phyloP scores from a whole-genome alignment of 2,329 filamentous ascomycete species.

The Epichloe typhina region DNA sequence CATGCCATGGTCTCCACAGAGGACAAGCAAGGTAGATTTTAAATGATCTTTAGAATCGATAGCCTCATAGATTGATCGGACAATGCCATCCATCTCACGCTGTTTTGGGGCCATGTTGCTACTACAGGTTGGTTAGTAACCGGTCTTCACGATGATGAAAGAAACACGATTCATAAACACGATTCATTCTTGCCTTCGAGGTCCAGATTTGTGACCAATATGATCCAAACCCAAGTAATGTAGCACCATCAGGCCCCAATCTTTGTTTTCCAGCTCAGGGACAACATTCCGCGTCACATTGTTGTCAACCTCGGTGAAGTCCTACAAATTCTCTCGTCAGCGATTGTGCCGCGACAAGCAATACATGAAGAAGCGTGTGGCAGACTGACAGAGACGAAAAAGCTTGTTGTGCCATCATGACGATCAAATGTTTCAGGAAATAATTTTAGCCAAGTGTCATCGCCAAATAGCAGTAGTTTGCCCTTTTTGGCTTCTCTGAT shows the following conservation, averaged over 20 bases:
- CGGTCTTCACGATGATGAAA: not conserved
- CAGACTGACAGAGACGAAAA: slow-evolving; percentile 83
- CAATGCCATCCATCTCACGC: slow-evolving; percentile 79
- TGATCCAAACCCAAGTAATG: slow-evolving; percentile 95
- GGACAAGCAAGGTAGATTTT: slow-evolving; percentile 63
- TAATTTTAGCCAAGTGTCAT: slow-evolving; percentile 96
- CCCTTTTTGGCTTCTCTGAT: slow-evolving; percentile 60
- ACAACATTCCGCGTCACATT: slow-evolving; percentile 90
- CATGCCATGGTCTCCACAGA: slow-evolving; percentile 98
- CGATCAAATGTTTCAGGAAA: slow-evolving; percentile 83
- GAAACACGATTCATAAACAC: not conserved
- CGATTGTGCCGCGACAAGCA: not conserved
- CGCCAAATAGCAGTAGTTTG: slow-evolving; percentile 86
- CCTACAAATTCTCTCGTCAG: slow-evolving; percentile 34
- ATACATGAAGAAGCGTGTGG: not conserved
- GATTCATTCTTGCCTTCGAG: slow-evolving; percentile 46
- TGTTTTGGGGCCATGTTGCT: slow-evolving; percentile 91
- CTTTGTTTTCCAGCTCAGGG: slow-evolving; percentile 56
- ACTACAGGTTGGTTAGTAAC: slow-evolving; percentile 27
- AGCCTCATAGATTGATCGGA: slow-evolving; percentile 61
- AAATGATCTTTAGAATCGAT: slow-evolving; percentile 61
- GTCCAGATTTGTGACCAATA: slow-evolving; percentile 92
- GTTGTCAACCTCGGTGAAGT: slow-evolving; percentile 94
- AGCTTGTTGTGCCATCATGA: slow-evolving; percentile 87
- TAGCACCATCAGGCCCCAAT: slow-evolving; percentile 89